Evolutionary conservation across 805 yeast species (phyloP).

Genomic region (Ogataea pini): DNA sequence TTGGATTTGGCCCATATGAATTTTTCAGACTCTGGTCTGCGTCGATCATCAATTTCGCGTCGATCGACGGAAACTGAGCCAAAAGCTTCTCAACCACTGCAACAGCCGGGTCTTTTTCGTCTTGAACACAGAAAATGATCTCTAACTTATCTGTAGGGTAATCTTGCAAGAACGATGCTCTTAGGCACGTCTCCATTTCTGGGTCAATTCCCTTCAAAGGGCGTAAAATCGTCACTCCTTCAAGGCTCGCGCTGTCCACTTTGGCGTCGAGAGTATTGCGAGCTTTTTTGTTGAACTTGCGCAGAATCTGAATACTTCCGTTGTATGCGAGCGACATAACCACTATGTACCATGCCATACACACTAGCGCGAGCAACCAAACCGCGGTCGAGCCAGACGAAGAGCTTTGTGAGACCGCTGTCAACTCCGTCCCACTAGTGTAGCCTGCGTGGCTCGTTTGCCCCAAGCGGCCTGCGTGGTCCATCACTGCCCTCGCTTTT

Average conservation of each 20-base stretch:
- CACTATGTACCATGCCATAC: conserved; percentile 33
- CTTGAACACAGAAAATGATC: conserved; percentile 75
- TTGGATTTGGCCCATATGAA: conserved; percentile 83
- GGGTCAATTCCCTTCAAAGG: conserved; percentile 87
- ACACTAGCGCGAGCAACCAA: conserved; percentile 16
- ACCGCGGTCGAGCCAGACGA: not conserved
- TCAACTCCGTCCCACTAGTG: not conserved
- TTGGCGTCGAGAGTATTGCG: conserved; percentile 18
- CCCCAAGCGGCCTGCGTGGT: not conserved
- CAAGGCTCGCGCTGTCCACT: conserved; percentile 40
- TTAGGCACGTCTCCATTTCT: conserved; percentile 66
- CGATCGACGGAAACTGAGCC: conserved; percentile 52
- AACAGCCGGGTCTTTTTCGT: conserved; percentile 61
- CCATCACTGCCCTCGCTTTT: not conserved
- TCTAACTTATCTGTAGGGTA: conserved; percentile 64
- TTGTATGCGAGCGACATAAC: conserved; percentile 28
- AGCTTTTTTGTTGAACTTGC: conserved; percentile 24
- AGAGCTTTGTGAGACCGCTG: not conserved
- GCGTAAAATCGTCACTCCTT: conserved; percentile 74
- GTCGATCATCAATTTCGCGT: conserved; percentile 60
- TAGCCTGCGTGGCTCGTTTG: not conserved
- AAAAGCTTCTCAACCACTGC: conserved; percentile 54
- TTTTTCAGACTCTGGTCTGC: conserved; percentile 35
- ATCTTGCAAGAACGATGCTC: conserved; percentile 64
- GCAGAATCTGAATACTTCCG: conserved; percentile 33